These are phyloP conservation scores for Solanum pennellii DNA, from an alignment of 257 asterid species.

Conservation along the genomic window DNA sequence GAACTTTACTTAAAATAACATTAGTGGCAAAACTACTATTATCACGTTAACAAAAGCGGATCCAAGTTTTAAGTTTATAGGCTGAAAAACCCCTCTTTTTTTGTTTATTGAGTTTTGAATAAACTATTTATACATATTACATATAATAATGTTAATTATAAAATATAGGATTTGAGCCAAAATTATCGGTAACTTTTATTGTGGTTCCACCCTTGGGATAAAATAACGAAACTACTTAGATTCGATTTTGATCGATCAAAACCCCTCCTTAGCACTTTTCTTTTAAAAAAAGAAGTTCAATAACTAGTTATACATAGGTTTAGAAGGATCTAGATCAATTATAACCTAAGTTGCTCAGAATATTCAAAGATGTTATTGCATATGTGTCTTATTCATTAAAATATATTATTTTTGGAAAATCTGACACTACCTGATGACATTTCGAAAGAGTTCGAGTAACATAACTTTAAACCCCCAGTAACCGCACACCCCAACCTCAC, in stretches of 20 bases:
- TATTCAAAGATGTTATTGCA: too few species aligned
- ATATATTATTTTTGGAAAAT: too few species aligned
- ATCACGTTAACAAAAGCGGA: background rate
- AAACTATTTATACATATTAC: background rate
- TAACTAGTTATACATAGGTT: too few species aligned
- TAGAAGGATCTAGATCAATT: background rate
- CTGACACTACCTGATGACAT: too few species aligned
- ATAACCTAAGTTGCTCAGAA: background rate
- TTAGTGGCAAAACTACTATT: background rate
- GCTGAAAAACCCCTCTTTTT: background rate
- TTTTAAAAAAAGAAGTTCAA: too few species aligned
- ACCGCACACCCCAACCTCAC: too few species aligned
- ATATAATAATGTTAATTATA: background rate
- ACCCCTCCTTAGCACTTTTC: background rate
- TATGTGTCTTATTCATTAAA: background rate
- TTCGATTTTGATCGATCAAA: background rate
- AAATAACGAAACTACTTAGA: background rate
- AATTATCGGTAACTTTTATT: too few species aligned
- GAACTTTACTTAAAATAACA: background rate
- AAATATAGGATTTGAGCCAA: background rate
- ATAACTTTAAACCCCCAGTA: too few species aligned
- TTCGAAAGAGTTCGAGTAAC: too few species aligned
- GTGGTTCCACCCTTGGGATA: background rate
- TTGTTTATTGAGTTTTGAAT: background rate
- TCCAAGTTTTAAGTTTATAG: background rate